Percentiles rank a stretch among this genome's conserved stretches.
phyloP scores from a whole-genome alignment of 352 stramenopile species.

The Pythium folliculosum region DNA sequence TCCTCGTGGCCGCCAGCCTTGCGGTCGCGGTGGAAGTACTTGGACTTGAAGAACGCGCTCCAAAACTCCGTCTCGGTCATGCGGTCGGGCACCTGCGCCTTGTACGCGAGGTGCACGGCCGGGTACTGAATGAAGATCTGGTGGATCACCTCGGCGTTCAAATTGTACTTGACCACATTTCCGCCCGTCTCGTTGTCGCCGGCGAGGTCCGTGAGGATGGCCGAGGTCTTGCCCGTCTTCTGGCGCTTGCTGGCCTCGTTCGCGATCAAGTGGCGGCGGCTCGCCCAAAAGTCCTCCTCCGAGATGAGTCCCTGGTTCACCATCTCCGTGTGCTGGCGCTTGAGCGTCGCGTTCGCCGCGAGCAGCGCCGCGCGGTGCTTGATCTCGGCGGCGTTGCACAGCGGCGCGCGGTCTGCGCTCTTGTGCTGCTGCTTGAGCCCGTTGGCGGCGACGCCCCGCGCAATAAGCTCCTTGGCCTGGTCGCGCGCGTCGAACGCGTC shows the following conservation, averaged over 20 bases:
- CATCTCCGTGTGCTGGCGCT: slow-evolving; percentile 87
- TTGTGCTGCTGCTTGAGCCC: slow-evolving; percentile 32
- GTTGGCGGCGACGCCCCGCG: slow-evolving; percentile 49
- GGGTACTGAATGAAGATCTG: slow-evolving; percentile 91
- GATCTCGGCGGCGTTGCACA: slow-evolving; percentile 79
- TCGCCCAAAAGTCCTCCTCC: slow-evolving; percentile 88
- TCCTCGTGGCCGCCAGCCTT: slow-evolving; percentile 76
- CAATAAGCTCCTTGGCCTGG: slow-evolving; percentile 68
- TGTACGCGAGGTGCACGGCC: slow-evolving; percentile 82
- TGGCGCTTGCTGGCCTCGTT: slow-evolving; percentile 84
- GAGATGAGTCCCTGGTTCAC: slow-evolving; percentile 86
- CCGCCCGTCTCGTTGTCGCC: slow-evolving; percentile 69
- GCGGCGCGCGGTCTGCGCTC: slow-evolving; percentile 44
- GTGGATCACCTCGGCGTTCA: slow-evolving; percentile 88
- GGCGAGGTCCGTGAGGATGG: slow-evolving; percentile 79
- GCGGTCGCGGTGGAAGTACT: slow-evolving; percentile 87
- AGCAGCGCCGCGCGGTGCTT: slow-evolving; percentile 82
- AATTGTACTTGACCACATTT: slow-evolving; percentile 89
- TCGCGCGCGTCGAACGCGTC: slow-evolving; percentile 74
- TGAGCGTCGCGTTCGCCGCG: slow-evolving; percentile 72
- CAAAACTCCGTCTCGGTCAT: slow-evolving; percentile 91
- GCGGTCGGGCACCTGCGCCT: slow-evolving; percentile 84
- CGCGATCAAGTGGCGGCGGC: slow-evolving; percentile 77
- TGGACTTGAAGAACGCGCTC: slow-evolving; percentile 88
- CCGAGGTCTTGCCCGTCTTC: slow-evolving; percentile 83